Base-by-base conservation (phyloP, 176 grass and related monocot species). In the Eleusine coracana region DNA sequence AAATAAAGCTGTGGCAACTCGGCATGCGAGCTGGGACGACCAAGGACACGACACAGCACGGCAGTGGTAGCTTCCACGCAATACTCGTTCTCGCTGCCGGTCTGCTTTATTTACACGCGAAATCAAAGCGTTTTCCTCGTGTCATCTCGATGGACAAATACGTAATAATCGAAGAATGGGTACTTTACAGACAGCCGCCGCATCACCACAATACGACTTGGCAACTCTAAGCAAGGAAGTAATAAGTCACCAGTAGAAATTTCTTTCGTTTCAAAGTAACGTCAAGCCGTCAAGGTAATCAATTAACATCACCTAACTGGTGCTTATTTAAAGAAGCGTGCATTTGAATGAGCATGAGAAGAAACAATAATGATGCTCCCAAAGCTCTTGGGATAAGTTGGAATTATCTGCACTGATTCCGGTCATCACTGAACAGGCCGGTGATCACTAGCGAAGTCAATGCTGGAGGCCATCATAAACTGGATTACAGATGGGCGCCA, bases 381-480 rank as follows among this genome's bases (percentile, higher is more conserved):
- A 58, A 55, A 37, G 25, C 11, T 7, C 3, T 29, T 11, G n/a
- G 18, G 54, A 21, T 8, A n/a, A 39, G 64, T 4, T 61, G 63
- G 17, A 50, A 50, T 2, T 42, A 12, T 23, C 72, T 38, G 36
- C 63, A 28, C 77, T 18, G 51, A 38, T 61, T 77, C 29, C n/a
- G 79, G 34, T n/a, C 20, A 21, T 14, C 14, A 28, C 29, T 48
- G 46, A 67, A 38, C 70, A 54, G 27, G 77, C 50, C 39, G 48
- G 69, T 44, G 48, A 48, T 67, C 46, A 82, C 55, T 17, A 54
- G 54, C 65, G 25, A 83, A 37, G 86, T 73, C 80, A 83, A 70
- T 64, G 61, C 25, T 23, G 84, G 36, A 15, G 25, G 17, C 21
- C 49, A 81, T 36, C 63, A 55, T 58, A 36, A 20, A 16, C 8